phyloP scores from a whole-genome alignment of 2,329 filamentous ascomycete species.

The Epichloe typhina region DNA sequence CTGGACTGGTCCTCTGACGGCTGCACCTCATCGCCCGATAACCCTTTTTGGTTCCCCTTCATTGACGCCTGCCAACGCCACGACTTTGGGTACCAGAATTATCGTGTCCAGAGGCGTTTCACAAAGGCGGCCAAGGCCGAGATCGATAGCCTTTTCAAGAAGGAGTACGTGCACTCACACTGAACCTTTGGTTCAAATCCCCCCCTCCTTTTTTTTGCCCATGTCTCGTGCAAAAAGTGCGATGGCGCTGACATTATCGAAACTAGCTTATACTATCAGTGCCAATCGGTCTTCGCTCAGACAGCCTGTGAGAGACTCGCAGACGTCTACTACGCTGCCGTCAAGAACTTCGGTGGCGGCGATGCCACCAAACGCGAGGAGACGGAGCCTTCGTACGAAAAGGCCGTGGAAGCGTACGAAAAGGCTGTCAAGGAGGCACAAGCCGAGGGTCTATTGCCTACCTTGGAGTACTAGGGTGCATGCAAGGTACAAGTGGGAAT shows the following conservation, averaged over 20 bases:
- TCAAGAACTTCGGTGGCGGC: constrained; percentile 22
- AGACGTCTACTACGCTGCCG: constrained; percentile 27
- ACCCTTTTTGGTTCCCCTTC: constrained; percentile 32
- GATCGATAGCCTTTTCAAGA: constrained; percentile 38
- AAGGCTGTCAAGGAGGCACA: constrained; percentile 22
- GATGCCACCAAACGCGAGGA: constrained; percentile 18
- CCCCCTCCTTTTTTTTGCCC: too few species aligned
- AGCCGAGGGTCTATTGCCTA: constrained; percentile 17
- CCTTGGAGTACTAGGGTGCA: constrained; percentile 4
- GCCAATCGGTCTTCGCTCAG: constrained; percentile 10
- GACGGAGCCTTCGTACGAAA: constrained; percentile 19
- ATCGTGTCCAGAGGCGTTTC: constrained; percentile 34
- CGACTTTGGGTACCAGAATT: constrained; percentile 45
- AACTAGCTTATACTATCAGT: constrained; percentile 24
- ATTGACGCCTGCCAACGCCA: constrained; percentile 36
- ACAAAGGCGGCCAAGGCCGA: constrained; percentile 24
- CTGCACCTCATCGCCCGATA: constrained; percentile 29
- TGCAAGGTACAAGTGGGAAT: not conserved
- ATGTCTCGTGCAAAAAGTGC: too few species aligned
- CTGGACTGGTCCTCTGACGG: constrained; percentile 30
- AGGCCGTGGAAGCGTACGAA: constrained; percentile 22
- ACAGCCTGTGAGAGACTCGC: constrained; percentile 21
- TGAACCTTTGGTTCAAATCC: too few species aligned
- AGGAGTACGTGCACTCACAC: constrained; percentile 20
- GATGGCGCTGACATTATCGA: too few species aligned